Evolutionary conservation across 192 early-diverging fungal genomes (phyloP).

Genomic region (Cetraspora pellucida): DNA sequence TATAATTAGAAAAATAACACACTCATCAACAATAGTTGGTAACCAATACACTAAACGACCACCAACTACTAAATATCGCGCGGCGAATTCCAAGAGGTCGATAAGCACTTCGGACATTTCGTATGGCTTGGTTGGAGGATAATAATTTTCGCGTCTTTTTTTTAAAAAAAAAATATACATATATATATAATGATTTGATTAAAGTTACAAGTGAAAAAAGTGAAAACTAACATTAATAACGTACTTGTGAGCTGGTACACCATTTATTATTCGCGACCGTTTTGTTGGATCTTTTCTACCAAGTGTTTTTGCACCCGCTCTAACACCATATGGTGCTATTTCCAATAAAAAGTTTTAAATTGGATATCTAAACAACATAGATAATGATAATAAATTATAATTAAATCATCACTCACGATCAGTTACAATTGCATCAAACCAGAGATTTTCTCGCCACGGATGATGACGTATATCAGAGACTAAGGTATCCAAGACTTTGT

Average conservation of each 20-base stretch:
- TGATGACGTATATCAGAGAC: slow-evolving; percentile 88
- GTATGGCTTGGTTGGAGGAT: slow-evolving; percentile 92
- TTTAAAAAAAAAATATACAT: no score
- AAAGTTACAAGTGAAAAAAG: no score
- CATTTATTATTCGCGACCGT: slow-evolving; percentile 46
- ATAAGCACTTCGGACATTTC: slow-evolving; percentile 89
- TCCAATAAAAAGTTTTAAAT: not conserved
- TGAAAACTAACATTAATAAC: no score
- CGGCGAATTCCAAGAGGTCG: slow-evolving; percentile 86
- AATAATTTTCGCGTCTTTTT: slow-evolving; percentile 60
- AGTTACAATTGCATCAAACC: slow-evolving; percentile 92
- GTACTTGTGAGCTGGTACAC: slow-evolving; percentile 50
- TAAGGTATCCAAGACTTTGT: slow-evolving; percentile 76
- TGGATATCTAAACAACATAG: not conserved
- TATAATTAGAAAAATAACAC: slow-evolving; percentile 14
- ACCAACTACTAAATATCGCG: slow-evolving; percentile 69
- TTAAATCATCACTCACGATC: slow-evolving; percentile 56
- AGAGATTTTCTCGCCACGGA: slow-evolving; percentile 68
- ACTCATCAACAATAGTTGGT: slow-evolving; percentile 87
- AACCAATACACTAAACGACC: slow-evolving; percentile 97
- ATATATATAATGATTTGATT: no score
- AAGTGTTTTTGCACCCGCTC: slow-evolving; percentile 93
- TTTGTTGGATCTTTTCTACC: slow-evolving; percentile 63
- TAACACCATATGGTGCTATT: slow-evolving; percentile 91
- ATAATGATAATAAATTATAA: no score